Conservation (phyloP, 371 early-diverging fungal species). For the Mucor racemosus region DNA sequence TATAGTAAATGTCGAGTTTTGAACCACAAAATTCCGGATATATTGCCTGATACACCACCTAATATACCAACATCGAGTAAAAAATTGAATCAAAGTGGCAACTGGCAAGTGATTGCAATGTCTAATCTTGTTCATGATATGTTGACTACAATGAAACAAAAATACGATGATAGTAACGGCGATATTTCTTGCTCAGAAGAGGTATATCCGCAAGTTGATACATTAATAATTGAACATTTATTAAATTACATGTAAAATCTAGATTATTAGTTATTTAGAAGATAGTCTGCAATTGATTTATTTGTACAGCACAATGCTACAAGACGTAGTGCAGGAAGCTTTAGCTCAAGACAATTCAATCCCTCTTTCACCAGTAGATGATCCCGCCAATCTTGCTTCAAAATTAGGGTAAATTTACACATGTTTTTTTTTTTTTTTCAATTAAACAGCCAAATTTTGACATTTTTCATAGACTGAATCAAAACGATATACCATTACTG, state of each 20-base stretch:
- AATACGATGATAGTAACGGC: conserved; percentile 22
- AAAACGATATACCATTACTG: conserved; percentile 45
- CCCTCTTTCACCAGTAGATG: conserved; percentile 16
- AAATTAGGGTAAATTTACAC: conserved; percentile 36
- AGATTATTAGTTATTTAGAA: conserved; percentile 31
- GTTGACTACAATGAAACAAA: conserved; percentile 33
- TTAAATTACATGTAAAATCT: not conserved
- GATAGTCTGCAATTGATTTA: conserved; percentile 51
- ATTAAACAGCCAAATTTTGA: too few species aligned
- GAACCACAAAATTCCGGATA: conserved; percentile 29
- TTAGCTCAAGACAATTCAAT: not conserved
- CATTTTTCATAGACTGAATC: conserved; percentile 20
- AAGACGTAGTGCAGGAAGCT: conserved; percentile 42
- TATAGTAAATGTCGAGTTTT: conserved; percentile 43
- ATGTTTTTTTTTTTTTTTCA: not conserved
- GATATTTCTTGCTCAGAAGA: conserved; percentile 34
- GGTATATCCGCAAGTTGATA: conserved; percentile 10
- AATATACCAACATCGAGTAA: conserved; percentile 3
- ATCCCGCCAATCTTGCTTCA: conserved; percentile 27
- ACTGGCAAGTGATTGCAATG: conserved; percentile 30
- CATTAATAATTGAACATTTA: not conserved
- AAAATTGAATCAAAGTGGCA: conserved; percentile 9
- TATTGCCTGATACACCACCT: conserved; percentile 1
- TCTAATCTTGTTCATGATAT: conserved; percentile 39
- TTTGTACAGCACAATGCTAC: conserved; percentile 43